Base-by-base conservation (phyloP, 2,329 filamentous ascomycete species). In the Xylariaceae sp. region DNA sequence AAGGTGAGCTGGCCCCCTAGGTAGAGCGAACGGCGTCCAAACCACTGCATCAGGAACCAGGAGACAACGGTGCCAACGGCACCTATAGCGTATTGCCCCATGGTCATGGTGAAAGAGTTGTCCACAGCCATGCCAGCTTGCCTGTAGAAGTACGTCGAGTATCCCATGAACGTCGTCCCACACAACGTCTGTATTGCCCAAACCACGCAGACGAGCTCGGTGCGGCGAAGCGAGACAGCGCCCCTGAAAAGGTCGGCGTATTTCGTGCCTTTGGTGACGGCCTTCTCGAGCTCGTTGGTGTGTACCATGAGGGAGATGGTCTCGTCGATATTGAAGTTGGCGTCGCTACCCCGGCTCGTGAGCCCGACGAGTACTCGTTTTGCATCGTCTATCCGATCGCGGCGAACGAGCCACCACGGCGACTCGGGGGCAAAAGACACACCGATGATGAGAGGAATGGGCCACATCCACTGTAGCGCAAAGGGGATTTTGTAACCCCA, bases 401-500 rank as follows among this genome's bases (percentile, higher is more conserved):
- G 57, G 6, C 68, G 62, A 11, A 71, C 64, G 7, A 66, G 60
- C 61, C 44, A 51, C 48, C 51, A 53, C 7, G 51, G 51, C 2
- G 51, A 53, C 39, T 53, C 51, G 32, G 51, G 70, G 14, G 66
- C 66, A 36, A 70, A 64, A n/a, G 56, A 33, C 4, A 63, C 55
- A 5, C 54, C 58, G 2, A 67, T 39, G n/a, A 69, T 45, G 1
- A 72, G 58, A 1, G 66, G 65, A 2, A 67, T 54, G 0, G 68
- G 66, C 62, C 68, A 73, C 3, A 66, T 51, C 71, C 71, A 74
- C 57, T 73, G 69, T 3, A 72, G 42, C 0, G 62, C 69, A 45
- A 69, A 74, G 3, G 70, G 69, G 12, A 58, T 69, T 7, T 66
- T 61, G 47, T 68, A 73, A 2, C 62, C 62, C 68, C 67, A 71